Conservation (phyloP, 2,329 filamentous ascomycete species). For the Cladophialophora psammophila region DNA sequence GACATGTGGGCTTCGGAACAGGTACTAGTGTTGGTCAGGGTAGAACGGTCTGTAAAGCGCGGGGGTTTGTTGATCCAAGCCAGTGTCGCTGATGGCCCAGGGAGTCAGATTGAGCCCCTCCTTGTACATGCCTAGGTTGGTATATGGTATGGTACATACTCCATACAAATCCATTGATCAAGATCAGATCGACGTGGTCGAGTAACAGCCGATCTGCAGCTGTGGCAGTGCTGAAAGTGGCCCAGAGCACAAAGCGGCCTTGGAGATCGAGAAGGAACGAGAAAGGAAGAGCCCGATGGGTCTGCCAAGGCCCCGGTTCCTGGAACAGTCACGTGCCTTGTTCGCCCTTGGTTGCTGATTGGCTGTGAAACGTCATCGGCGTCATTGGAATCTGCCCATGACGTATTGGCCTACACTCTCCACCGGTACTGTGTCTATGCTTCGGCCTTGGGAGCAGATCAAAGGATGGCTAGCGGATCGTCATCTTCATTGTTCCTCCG, state of each 20-base stretch:
- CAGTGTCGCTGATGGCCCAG: no score
- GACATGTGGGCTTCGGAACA: no score
- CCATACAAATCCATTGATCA: not conserved
- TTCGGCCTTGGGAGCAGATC: conserved; percentile 2
- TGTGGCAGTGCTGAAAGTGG: not conserved
- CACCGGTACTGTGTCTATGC: no score
- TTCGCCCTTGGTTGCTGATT: not conserved
- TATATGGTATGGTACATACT: no score
- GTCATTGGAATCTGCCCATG: not conserved
- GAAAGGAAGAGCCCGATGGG: not conserved
- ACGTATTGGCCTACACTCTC: not conserved
- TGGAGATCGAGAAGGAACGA: not conserved
- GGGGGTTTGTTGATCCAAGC: no score
- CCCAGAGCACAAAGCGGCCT: not conserved
- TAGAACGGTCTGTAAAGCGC: no score
- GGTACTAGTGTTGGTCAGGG: no score
- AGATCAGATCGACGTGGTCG: not conserved
- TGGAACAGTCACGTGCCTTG: not conserved
- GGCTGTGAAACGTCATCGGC: not conserved
- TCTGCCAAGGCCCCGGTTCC: not conserved
- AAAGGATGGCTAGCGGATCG: not conserved
- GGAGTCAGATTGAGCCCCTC: no score
- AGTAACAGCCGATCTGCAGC: not conserved
- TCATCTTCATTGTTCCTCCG: not conserved
- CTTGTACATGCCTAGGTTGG: no score